A percentile compares a stretch with the other conserved stretches of the same genome.
Evolutionary conservation across 345 rosid genomes (phyloP).

Genomic region (Angophora floribunda): DNA sequence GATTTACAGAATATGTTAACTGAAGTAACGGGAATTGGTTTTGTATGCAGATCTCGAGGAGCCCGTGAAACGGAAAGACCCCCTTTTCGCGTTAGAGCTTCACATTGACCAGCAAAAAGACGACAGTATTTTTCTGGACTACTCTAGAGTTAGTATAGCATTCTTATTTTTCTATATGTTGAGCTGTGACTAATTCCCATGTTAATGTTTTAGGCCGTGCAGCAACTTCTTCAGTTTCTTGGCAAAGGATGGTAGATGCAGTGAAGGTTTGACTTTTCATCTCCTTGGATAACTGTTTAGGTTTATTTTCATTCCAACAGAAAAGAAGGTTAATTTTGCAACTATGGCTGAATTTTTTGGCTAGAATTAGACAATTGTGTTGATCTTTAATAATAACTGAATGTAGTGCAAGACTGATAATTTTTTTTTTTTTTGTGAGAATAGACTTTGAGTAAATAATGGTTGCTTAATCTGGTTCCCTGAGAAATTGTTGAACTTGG

Average conservation of each 20-base stretch:
- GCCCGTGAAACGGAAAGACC: slow-evolving; percentile 27
- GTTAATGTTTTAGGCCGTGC: slow-evolving; percentile 18
- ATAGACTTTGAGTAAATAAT: not conserved
- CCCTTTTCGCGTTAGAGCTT: slow-evolving; percentile 39
- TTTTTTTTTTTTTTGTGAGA: not conserved
- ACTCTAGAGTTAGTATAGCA: not conserved
- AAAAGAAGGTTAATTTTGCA: not conserved
- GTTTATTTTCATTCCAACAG: not conserved
- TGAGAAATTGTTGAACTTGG: not conserved
- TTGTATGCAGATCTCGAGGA: slow-evolving; percentile 38
- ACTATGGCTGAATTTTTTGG: not conserved
- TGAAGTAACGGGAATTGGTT: not conserved
- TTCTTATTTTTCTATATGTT: not conserved
- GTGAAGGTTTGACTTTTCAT: slow-evolving; percentile 36
- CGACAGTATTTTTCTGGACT: slow-evolving; percentile 13
- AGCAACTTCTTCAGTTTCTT: slow-evolving; percentile 16
- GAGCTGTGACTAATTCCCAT: not conserved
- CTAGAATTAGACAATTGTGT: not conserved
- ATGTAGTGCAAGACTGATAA: not conserved
- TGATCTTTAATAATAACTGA: not conserved
- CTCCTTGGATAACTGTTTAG: not conserved
- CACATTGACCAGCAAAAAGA: slow-evolving; percentile 11
- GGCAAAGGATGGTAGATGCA: slow-evolving; percentile 58
- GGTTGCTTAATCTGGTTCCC: not conserved
- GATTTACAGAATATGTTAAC: not conserved